Evolutionary conservation across 2,329 filamentous ascomycete genomes (phyloP).

Genomic region (Arthrobotrys pseudoclavata): DNA sequence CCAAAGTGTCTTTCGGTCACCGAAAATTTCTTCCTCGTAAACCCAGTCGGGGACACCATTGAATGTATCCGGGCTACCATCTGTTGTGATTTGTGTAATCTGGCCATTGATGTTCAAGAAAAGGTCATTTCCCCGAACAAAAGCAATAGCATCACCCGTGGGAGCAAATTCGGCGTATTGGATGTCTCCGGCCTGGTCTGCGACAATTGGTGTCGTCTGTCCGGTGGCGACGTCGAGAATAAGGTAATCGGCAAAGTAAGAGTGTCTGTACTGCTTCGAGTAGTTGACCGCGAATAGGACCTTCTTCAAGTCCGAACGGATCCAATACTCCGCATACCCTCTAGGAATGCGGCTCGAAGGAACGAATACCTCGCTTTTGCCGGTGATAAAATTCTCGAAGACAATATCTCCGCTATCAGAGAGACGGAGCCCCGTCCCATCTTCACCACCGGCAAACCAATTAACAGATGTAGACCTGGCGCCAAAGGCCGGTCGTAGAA

Average conservation of each 20-base stretch:
- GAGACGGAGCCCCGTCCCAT: slow-evolving; percentile 71
- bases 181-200: slow-evolving; percentile 75
- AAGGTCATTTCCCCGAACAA: slow-evolving; percentile 77
- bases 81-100: slow-evolving; percentile 72
- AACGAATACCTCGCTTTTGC: slow-evolving; percentile 72
- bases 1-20: slow-evolving; percentile 71
- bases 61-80: slow-evolving; percentile 75
- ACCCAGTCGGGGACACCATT: slow-evolving; percentile 77
- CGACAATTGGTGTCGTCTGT: slow-evolving; percentile 71
- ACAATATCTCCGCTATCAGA: slow-evolving; percentile 68
- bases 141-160: slow-evolving; percentile 73
- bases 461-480: slow-evolving; percentile 69
- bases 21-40: slow-evolving; percentile 74
- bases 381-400: slow-evolving; percentile 74
- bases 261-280: slow-evolving; percentile 78
- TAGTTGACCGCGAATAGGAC: slow-evolving; percentile 76
- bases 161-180: slow-evolving; percentile 77
- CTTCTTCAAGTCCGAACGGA: slow-evolving; percentile 73
- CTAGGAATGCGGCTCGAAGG: slow-evolving; percentile 71
- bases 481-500: slow-evolving; percentile 68
- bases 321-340: slow-evolving; percentile 73
- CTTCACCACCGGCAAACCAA: slow-evolving; percentile 73
- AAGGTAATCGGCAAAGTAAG: slow-evolving; percentile 77
- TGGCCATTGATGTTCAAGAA: slow-evolving; percentile 73
- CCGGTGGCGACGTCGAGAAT: slow-evolving; percentile 75